Evolutionary conservation across 106 monocot genomes (phyloP).

Genomic region (Ottelia alismoides): DNA sequence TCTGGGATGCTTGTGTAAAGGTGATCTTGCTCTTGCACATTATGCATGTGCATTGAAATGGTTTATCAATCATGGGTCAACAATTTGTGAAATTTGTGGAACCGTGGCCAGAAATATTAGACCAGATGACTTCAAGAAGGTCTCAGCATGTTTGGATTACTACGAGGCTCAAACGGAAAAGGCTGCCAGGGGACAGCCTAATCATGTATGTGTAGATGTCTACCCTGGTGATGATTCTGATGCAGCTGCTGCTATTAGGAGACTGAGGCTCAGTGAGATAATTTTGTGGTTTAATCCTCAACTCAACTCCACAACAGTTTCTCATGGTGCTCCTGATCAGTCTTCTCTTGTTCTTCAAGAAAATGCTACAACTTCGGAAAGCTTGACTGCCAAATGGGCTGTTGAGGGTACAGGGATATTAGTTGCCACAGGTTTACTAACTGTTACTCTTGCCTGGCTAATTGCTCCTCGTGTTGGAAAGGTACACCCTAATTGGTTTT

Average conservation of each 20-base stretch:
- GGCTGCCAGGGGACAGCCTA: conserved; percentile 38
- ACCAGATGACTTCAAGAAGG: conserved; percentile 56
- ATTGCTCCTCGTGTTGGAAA: conserved; percentile 86
- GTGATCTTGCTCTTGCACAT: conserved; percentile 86
- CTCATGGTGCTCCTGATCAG: conserved; percentile 38
- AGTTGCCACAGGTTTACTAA: conserved; percentile 62
- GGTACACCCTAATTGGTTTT: conserved; percentile 25
- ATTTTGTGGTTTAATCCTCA: conserved; percentile 83
- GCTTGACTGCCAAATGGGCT: conserved; percentile 33
- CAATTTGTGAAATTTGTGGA: conserved; percentile 92
- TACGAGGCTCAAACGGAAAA: conserved; percentile 64
- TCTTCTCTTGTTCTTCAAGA: conserved; percentile 16
- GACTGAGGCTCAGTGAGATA: conserved; percentile 91
- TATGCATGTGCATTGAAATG: conserved; percentile 98
- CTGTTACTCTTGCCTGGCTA: conserved; percentile 62
- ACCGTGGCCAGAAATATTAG: conserved; percentile 49
- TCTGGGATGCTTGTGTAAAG: conserved; percentile 94
- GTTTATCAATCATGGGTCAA: conserved; percentile 93
- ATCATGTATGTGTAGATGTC: conserved; percentile 14
- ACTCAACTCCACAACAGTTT: conserved; percentile 23
- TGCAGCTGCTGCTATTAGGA: conserved; percentile 70
- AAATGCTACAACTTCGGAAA: conserved; percentile 27
- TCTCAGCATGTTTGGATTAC: conserved; percentile 56
- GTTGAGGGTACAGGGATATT: conserved; percentile 61
- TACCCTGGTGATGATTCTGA: conserved; percentile 61